phyloP scores from a whole-genome alignment of 2,329 filamentous ascomycete species.

The Claviceps maximensis region DNA sequence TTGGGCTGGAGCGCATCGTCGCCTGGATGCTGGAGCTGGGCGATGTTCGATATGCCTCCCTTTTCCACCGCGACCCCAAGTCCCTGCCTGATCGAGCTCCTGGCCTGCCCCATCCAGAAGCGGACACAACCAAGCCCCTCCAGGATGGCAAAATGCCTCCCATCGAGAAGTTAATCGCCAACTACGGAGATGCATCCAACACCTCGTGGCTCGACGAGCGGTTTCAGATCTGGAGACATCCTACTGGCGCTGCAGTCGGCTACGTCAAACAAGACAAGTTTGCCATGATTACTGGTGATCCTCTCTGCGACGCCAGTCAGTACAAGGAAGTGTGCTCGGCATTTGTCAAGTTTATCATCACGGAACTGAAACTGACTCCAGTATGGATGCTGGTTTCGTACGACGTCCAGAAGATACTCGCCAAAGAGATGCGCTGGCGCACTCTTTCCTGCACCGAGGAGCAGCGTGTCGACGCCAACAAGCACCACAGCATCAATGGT shows the following conservation, averaged over 20 bases:
- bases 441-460: constrained; percentile 81
- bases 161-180: constrained; percentile 79
- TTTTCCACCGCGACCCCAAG: constrained; percentile 82
- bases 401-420: constrained; percentile 68
- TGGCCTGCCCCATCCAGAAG: constrained; percentile 71
- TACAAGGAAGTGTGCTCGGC: constrained; percentile 59
- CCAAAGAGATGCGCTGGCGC: constrained; percentile 70
- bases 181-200: constrained; percentile 89
- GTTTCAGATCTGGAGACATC: constrained; percentile 78
- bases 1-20: constrained; percentile 78
- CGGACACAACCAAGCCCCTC: constrained; percentile 51
- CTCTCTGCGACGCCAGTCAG: constrained; percentile 68
- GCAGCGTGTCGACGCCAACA: constrained; percentile 69
- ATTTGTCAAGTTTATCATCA: constrained; percentile 63
- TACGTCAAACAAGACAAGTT: constrained; percentile 67
- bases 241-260: constrained; percentile 72
- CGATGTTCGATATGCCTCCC: constrained; percentile 76
- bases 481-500: constrained; percentile 42
- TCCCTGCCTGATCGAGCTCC: constrained; percentile 58
- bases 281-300: constrained; percentile 76
- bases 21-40: constrained; percentile 77
- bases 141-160: constrained; percentile 49
- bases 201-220: constrained; percentile 88
- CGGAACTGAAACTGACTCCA: constrained; percentile 57
- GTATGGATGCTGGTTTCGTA: constrained; percentile 80